Conservation (phyloP, 352 stramenopile genomes). For the Aphanomyces invadans region DNA sequence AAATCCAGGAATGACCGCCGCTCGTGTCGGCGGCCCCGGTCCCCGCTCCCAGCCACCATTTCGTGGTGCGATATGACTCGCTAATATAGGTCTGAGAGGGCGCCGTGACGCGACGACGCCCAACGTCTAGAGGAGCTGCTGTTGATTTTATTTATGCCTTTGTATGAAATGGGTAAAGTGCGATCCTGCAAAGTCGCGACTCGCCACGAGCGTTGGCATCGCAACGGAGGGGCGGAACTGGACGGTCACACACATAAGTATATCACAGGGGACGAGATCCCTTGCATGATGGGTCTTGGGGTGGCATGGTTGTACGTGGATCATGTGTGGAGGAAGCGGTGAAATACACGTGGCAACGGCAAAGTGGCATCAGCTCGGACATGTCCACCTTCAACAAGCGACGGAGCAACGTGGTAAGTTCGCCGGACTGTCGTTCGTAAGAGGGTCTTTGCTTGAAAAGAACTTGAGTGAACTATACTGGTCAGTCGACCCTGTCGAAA, state of each 20-base stretch:
- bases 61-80: conserved; percentile 11
- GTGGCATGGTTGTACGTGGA: too few relatives aligned
- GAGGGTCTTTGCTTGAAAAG: background rate
- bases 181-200: background rate
- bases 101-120: background rate
- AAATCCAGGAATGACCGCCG: conserved; percentile 5
- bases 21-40: background rate
- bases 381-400: background rate
- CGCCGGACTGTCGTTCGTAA: background rate
- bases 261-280: too few relatives aligned
- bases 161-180: background rate
- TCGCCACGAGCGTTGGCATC: background rate
- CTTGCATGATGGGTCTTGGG: too few relatives aligned
- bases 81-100: background rate
- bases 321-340: too few relatives aligned
- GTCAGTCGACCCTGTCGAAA: background rate
- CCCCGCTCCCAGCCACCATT: conserved; percentile 2
- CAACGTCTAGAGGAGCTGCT: background rate
- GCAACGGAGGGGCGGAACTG: background rate
- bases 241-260: too few relatives aligned
- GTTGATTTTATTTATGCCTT: background rate
- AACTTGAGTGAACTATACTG: background rate
- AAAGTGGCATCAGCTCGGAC: too few relatives aligned
- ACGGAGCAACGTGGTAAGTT: background rate
- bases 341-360: too few relatives aligned